Percentiles rank a stretch among this genome's conserved stretches.
Conservation (phyloP, 129 eudicot species). For the Flaveria brownii region DNA sequence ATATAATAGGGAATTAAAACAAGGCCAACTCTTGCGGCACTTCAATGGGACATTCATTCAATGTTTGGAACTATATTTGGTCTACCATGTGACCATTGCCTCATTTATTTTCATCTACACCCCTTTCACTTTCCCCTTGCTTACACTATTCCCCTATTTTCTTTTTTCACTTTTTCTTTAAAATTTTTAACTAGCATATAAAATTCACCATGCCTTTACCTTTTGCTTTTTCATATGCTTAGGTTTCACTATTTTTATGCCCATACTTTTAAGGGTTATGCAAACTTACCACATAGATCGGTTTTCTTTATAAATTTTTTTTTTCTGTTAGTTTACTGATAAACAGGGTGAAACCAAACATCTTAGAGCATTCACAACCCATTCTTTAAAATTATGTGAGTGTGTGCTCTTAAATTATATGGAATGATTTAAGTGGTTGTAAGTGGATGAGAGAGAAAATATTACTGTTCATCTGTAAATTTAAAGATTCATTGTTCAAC, state of each 20-base stretch:
- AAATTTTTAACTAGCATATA: neutral
- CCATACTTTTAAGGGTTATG: neutral
- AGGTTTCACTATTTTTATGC: neutral
- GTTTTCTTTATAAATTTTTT: too few relatives aligned
- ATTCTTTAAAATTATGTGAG: too few relatives aligned
- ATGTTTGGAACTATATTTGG: constrained; percentile 30
- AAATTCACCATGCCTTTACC: neutral
- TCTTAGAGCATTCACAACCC: too few relatives aligned
- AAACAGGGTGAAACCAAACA: too few relatives aligned
- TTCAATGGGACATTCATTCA: constrained; percentile 46
- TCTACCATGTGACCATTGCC: constrained; percentile 56
- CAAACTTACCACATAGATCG: neutral
- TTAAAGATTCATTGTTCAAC: too few relatives aligned
- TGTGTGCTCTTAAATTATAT: too few relatives aligned
- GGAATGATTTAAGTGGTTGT: too few relatives aligned
- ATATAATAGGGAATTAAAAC: constrained; percentile 21
- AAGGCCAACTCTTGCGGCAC: constrained; percentile 49
- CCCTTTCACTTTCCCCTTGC: constrained; percentile 9
- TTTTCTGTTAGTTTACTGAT: too few relatives aligned
- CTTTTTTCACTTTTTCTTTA: neutral
- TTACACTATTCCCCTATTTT: neutral
- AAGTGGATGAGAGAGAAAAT: too few relatives aligned
- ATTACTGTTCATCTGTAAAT: too few relatives aligned
- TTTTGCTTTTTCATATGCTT: neutral
- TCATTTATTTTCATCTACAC: constrained; percentile 6